Evolutionary conservation across 169 alveolate genomes (phyloP), one percentile per base, ranked within the genome.

Genomic region (Eimeria necatrix): DNA sequence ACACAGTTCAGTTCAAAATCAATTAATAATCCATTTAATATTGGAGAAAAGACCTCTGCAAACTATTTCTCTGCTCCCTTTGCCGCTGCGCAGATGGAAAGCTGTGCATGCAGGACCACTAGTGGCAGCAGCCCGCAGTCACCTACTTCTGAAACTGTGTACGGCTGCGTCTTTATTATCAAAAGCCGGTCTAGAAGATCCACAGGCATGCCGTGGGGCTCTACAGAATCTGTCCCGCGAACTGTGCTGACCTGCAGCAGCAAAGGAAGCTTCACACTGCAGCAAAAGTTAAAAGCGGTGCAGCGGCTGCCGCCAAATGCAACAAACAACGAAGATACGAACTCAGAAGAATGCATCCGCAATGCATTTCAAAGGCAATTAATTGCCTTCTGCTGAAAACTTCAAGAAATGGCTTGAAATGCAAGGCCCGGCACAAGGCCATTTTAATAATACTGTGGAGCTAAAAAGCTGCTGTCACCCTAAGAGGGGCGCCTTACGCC

Each of bases 131-230:
- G 41, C 2, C 41, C 26, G 61, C 78, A 18, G 4, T 24, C 53
- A 12, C 94, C 74, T 64, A 93, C 95, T 96, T 98, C 99, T 56
- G 98, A 99, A 68, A 98, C 91, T 7, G 99, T 97, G 96, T 99
- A 99, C 12, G 99, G 99, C 84, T 98, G 96, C n/a, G 99, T 99
- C 97, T 99, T 98, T 81, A 99, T 98, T 89, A 99, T 99, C 78
- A 99, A 97, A 52, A 99, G 97, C 84, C 99, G 98, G 95, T 99
- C 99, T 91, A 99, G 96, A 52, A 99, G 97, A 97, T 99, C 99
- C 53, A 99, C 99, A 4, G 99, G 99, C 84, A 99, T 98, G 70
- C 99, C 99, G 95, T 99, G 99, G 3, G 99, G 99, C 64, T 99
- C 98, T 49, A 98, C 97, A 92, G 98, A 98, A 51, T 99, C 99